A percentile compares a stretch with the other conserved stretches of the same genome.
Evolutionary conservation across 139 green algal genomes (phyloP).

Genomic region (Dunaliella primolecta): DNA sequence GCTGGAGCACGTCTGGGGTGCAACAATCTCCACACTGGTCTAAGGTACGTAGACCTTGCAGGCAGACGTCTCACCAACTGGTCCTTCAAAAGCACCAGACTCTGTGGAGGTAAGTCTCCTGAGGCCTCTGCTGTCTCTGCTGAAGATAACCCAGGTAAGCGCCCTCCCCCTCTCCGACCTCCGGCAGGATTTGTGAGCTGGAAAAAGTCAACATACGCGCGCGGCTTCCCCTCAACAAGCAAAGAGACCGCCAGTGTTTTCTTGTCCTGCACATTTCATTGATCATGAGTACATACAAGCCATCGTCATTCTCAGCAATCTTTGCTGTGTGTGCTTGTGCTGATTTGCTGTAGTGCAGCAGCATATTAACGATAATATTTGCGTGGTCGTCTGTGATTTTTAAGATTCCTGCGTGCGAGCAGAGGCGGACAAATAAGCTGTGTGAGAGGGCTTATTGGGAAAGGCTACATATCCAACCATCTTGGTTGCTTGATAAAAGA

Average conservation of each 20-base stretch:
- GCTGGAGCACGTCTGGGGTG: neutral
- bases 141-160: neutral
- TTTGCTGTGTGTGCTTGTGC: no score
- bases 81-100: slow-evolving; percentile 39
- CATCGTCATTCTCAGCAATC: no score
- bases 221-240: slow-evolving; percentile 48
- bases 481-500: no score
- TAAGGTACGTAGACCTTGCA: neutral
- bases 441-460: no score
- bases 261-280: slow-evolving; percentile 34
- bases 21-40: slow-evolving; percentile 8
- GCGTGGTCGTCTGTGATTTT: no score
- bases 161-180: neutral
- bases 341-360: no score
- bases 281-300: neutral
- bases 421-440: no score
- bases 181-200: slow-evolving; percentile 28
- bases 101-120: slow-evolving; percentile 33
- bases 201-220: slow-evolving; percentile 62
- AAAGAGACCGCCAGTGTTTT: slow-evolving; percentile 41
- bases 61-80: slow-evolving; percentile 46
- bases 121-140: neutral
- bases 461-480: no score
- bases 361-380: no score
- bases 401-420: no score